Percentiles rank a stretch among this genome's conserved stretches.
phyloP scores from a whole-genome alignment of 2,329 filamentous ascomycete genomes.

The Fusarium sp. region DNA sequence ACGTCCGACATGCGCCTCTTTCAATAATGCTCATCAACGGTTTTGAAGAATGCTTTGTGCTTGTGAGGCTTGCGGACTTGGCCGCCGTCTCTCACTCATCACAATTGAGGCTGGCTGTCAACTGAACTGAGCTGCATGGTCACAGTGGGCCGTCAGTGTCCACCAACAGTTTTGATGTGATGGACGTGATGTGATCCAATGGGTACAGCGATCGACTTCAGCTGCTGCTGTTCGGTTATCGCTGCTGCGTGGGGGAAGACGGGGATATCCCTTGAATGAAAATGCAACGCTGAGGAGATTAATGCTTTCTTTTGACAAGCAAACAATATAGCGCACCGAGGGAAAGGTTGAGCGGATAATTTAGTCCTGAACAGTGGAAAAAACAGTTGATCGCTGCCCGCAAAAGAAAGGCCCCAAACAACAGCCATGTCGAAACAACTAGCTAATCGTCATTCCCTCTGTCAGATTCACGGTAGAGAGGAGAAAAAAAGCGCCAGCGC shows the following conservation, averaged over 20 bases:
- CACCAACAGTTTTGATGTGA: constrained; percentile 1
- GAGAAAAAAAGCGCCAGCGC: not conserved
- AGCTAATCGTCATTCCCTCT: not conserved
- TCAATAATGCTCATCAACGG: constrained; percentile 8
- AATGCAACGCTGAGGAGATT: not conserved
- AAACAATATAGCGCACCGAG: not conserved
- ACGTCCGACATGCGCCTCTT: not conserved
- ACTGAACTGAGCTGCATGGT: not conserved
- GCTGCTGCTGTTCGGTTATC: constrained; percentile 37
- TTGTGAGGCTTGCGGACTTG: not conserved
- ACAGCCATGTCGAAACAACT: not conserved
- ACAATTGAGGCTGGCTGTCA: constrained; percentile 18
- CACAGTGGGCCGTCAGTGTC: not conserved
- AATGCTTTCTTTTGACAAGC: not conserved
- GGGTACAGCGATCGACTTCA: constrained; percentile 14
- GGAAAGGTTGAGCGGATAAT: not conserved
- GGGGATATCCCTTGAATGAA: constrained; percentile 9
- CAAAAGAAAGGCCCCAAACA: constrained; percentile 2
- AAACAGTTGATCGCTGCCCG: not conserved
- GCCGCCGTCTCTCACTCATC: not conserved
- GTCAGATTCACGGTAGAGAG: not conserved
- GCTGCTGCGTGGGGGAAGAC: constrained; percentile 15
- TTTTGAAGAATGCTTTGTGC: constrained; percentile 1
- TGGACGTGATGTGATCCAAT: not conserved
- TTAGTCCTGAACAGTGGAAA: not conserved